These are phyloP conservation scores for Lasiosphaeris hirsuta DNA, from an alignment of 495 filamentous ascomycete genomes.

Conservation along the genomic window DNA sequence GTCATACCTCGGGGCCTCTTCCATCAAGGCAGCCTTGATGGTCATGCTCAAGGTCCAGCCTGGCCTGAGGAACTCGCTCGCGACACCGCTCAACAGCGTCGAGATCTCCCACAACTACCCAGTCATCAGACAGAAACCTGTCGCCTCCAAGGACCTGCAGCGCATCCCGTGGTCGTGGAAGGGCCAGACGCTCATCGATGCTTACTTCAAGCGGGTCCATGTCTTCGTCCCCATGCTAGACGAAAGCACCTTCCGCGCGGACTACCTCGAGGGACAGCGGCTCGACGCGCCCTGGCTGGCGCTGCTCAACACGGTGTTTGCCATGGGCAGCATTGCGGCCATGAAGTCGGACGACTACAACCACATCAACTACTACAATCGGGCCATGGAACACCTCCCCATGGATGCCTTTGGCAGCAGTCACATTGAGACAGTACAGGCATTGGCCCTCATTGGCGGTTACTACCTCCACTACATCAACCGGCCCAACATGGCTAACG, in stretches of 20 bases:
- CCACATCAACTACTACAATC: slow-evolving; percentile 70
- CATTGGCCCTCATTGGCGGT: slow-evolving; percentile 66
- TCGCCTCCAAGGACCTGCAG: slow-evolving; percentile 47
- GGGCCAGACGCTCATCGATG: slow-evolving; percentile 63
- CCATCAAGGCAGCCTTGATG: slow-evolving; percentile 74
- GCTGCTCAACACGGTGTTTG: slow-evolving; percentile 76
- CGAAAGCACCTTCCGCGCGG: slow-evolving; percentile 68
- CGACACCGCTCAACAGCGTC: slow-evolving; percentile 46
- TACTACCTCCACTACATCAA: slow-evolving; percentile 80
- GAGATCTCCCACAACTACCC: slow-evolving; percentile 47
- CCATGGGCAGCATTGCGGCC: slow-evolving; percentile 70
- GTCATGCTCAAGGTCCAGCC: slow-evolving; percentile 78
- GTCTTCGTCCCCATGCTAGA: slow-evolving; percentile 74
- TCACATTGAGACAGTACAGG: slow-evolving; percentile 68
- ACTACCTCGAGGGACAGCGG: slow-evolving; percentile 63
- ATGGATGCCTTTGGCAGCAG: slow-evolving; percentile 67
- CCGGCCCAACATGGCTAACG: slow-evolving; percentile 72
- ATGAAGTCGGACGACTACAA: slow-evolving; percentile 66
- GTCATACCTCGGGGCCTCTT: slow-evolving; percentile 79
- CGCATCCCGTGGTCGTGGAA: slow-evolving; percentile 57
- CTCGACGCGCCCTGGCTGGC: slow-evolving; percentile 72
- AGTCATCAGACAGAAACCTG: slow-evolving; percentile 45
- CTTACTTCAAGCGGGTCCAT: slow-evolving; percentile 75
- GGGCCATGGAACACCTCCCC: slow-evolving; percentile 63
- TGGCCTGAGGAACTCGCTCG: slow-evolving; percentile 55